Evolutionary conservation across 2,329 filamentous ascomycete genomes (phyloP), one percentile per base, ranked within the genome.

Genomic region (Arthrinium phaeospermum): DNA sequence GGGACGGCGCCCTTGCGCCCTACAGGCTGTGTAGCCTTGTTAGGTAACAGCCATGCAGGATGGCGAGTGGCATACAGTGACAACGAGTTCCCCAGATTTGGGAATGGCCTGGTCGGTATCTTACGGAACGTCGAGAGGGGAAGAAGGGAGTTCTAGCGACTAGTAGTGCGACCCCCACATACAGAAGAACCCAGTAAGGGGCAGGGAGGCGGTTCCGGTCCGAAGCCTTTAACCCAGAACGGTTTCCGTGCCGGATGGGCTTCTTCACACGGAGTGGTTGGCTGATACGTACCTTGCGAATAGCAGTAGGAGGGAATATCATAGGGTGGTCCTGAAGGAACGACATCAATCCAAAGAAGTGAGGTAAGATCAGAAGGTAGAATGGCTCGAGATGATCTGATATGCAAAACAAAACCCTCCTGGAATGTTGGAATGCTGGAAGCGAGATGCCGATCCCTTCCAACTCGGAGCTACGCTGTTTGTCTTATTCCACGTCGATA

Each of bases 331-430:
- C 34, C 34, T 41, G 34, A 14, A 64, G n/a, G 19, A n/a, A 64
- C 41, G 57, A 64, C 57, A 64, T 41, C 57, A 64, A 41, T 37
- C 30, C 34, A 10, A 41, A 5, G 53, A 8, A 8, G 27, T 41
- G 34, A 24, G 57, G 41, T 24, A 34, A 41, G 34, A 64, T 64
- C 57, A 64, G 34, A 37, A 64, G 57, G 34, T 41, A 64, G 57
- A 64, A 41, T 41, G 57, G 57, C 57, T 64, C 57, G 34, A 64
- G 57, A 64, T 64, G 57, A 64, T 64, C 37, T 64, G 57, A 64
- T 30, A 41, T 64, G 57, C 34, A 64, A 64, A 64, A 64, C 57
- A 64, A 64, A 41, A 64, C 30, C 57, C 57, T 41, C 57, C 41
- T 41, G 34, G 57, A 41, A 64, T 41, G 57, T 30, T 64, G 57